A percentile compares a stretch with the other conserved stretches of the same genome.
Evolutionary conservation across 352 stramenopile species (phyloP).

Genomic region (Phytophthora hibernalis): DNA sequence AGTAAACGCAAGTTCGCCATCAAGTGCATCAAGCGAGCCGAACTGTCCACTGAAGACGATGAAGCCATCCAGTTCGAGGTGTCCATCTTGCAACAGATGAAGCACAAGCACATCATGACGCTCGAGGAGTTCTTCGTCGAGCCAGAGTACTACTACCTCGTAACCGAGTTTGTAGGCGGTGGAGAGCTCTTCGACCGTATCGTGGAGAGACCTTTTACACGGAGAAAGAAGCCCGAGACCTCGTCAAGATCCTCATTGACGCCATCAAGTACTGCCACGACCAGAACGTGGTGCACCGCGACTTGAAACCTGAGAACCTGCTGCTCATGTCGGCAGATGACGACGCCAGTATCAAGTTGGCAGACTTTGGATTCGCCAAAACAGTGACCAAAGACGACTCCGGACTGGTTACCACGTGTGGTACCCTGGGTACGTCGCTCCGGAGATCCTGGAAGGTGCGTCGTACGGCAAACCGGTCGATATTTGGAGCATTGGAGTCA

Average conservation of each 20-base stretch:
- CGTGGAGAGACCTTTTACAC: slow-evolving; percentile 88
- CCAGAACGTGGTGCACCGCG: slow-evolving; percentile 83
- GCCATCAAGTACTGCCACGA: slow-evolving; percentile 92
- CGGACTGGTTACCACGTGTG: slow-evolving; percentile 75
- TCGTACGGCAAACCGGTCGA: slow-evolving; percentile 86
- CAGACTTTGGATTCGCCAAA: slow-evolving; percentile 95
- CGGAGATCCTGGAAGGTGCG: slow-evolving; percentile 85
- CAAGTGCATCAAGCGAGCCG: slow-evolving; percentile 88
- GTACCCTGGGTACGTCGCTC: slow-evolving; percentile 85
- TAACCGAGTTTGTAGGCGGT: slow-evolving; percentile 88
- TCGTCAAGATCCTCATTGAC: slow-evolving; percentile 82
- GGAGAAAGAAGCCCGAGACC: slow-evolving; percentile 83
- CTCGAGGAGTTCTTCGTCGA: slow-evolving; percentile 93
- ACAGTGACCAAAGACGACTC: slow-evolving; percentile 71
- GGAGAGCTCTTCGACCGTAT: slow-evolving; percentile 93
- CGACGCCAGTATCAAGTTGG: slow-evolving; percentile 92
- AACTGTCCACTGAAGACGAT: slow-evolving; percentile 80
- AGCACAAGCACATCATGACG: slow-evolving; percentile 92
- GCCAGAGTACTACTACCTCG: slow-evolving; percentile 88
- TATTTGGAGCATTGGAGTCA: slow-evolving; percentile 89
- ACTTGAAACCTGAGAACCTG: slow-evolving; percentile 91
- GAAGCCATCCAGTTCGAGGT: slow-evolving; percentile 83
- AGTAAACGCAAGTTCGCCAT: slow-evolving; percentile 89
- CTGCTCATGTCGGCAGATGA: slow-evolving; percentile 84
- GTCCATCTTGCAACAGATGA: slow-evolving; percentile 83